Evolutionary conservation across 1,284 basidiomycete species (phyloP), one percentile per base, ranked within the genome.

Genomic region (Ustilago loliicola): DNA sequence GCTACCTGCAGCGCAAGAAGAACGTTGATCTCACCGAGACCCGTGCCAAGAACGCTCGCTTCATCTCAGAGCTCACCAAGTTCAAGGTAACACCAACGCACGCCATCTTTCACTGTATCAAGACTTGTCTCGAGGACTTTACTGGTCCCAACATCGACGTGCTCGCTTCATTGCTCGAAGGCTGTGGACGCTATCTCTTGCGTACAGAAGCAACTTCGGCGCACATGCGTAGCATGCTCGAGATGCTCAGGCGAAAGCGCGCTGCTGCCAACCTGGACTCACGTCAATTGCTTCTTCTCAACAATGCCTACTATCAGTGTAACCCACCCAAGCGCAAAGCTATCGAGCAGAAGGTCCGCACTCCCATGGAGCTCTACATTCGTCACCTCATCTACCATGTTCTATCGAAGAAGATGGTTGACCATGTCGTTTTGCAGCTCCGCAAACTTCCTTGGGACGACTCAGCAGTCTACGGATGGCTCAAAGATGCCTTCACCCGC

Each of bases 251-350:
- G 66, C 91, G 96, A 56, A 99, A 99, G 88, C 95, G 98, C 88
- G 92, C 90, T 62, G 90, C 94, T 87, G 92, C 94, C 77, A 94
- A 98, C 83, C 91, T 99, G 47, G 96, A 99, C 87, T 92, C 94
- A 82, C 89, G 95, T 13, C 94, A 97, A 82, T 88, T 92, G 5
- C 89, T 98, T 30, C 88, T 98, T 79, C 90, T 99, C 34, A 97
- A 99, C 87, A 99, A 99, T 85, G 97, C 97, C 0, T 99, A 98
- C 87, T 99, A 98, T 86, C 95, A 98, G 92, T 98, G 96, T 87
- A 98, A 99, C 83, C 97, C 97, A 2, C 97, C 97, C 0, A 95
- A 98, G 82, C 91, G 97, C 62, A 91, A 92, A 0, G 93, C 94
- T 0, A 90, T 92, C 42, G 90, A 93, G 80, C 91, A 93, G 72